Conservation (phyloP, 495 filamentous ascomycete species). For the Hypoxylon lenormandii region DNA sequence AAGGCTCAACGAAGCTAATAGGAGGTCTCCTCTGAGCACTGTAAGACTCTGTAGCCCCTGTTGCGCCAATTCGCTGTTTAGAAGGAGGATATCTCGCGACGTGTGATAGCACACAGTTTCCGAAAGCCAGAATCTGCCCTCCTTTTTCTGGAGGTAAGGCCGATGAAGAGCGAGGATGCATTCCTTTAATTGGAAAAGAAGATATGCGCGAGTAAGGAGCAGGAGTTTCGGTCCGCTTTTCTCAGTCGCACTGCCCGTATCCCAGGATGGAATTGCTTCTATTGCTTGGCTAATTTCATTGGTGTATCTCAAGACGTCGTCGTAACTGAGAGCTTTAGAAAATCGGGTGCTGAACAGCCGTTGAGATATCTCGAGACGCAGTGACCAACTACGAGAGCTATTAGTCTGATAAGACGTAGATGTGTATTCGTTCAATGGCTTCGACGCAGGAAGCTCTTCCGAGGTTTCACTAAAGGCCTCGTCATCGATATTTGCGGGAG, state of each 20-base stretch:
- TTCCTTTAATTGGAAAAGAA: slow-evolving; percentile 59
- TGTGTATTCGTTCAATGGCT: slow-evolving; percentile 53
- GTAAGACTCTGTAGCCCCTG: slow-evolving; percentile 57
- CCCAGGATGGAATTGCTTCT: slow-evolving; percentile 59
- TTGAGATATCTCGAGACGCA: slow-evolving; percentile 59
- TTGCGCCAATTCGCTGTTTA: slow-evolving; percentile 57
- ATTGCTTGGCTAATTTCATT: slow-evolving; percentile 60
- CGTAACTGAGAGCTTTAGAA: slow-evolving; percentile 54
- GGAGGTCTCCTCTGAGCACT: slow-evolving; percentile 56
- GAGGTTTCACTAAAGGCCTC: slow-evolving; percentile 60
- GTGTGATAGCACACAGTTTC: slow-evolving; percentile 63
- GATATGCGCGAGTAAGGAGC: slow-evolving; percentile 56
- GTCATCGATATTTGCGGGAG: slow-evolving; percentile 60
- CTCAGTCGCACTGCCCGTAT: slow-evolving; percentile 40
- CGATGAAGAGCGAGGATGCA: slow-evolving; percentile 62
- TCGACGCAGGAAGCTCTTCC: slow-evolving; percentile 52
- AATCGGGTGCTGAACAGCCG: slow-evolving; percentile 50
- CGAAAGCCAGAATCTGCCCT: slow-evolving; percentile 60
- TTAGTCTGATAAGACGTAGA: slow-evolving; percentile 58
- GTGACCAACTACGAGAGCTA: slow-evolving; percentile 53
- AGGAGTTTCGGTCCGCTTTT: slow-evolving; percentile 42
- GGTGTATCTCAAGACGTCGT: slow-evolving; percentile 60
- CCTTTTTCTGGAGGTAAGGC: slow-evolving; percentile 56
- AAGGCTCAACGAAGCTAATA: slow-evolving; percentile 59
- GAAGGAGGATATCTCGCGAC: slow-evolving; percentile 59